Evolutionary conservation across 306 rosid species (phyloP), one percentile per base, ranked within the genome.

Genomic region (Chamaecrista fasciculata): DNA sequence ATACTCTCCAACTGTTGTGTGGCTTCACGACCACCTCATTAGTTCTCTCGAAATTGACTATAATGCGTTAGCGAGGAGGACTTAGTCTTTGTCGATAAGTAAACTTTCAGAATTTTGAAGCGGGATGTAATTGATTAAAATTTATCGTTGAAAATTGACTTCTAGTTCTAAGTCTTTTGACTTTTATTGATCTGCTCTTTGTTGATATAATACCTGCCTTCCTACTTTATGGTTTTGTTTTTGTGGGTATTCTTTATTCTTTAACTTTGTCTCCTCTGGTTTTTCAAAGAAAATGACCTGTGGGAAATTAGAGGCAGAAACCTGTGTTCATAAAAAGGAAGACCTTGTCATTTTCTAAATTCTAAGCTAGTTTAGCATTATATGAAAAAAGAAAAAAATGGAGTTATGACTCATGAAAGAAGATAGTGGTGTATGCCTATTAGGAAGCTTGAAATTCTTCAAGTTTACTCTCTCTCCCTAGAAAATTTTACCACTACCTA

Each of bases 121-220:
- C 16, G 62, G 73, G 48, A 39, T 46, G 65, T 66, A 63, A 59
- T 18, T 73, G 14, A 55, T 31, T 37, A 66, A 16, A 43, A 14
- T 37, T 15, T 40, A 58, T 24, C 20, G 62, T 47, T 15, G 36
- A 61, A 61, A 24, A 8, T 42, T 70, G 44, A 29, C 40, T 21
- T 62, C 36, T 33, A 2, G 7, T 33, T 33, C 36, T 33, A 29
- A 5, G 2, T 29, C 5, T 29, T 29, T 29, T 21, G 61, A 62
- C 69, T 59, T 74, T 72, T 44, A 31, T 40, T 11, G 18, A 6
- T 40, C 25, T 77, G 50, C 18, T 61, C 44, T 72, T 20, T 56
- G 57, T 24, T 26, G 59, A 71, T 19, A 31, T 39, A 42, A 33
- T 42, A 21, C 4, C 20, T 26, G 11, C 36, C 49, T 37, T 43